phyloP scores from a whole-genome alignment of 2,329 filamentous ascomycete species.

The Alternaria sp. region DNA sequence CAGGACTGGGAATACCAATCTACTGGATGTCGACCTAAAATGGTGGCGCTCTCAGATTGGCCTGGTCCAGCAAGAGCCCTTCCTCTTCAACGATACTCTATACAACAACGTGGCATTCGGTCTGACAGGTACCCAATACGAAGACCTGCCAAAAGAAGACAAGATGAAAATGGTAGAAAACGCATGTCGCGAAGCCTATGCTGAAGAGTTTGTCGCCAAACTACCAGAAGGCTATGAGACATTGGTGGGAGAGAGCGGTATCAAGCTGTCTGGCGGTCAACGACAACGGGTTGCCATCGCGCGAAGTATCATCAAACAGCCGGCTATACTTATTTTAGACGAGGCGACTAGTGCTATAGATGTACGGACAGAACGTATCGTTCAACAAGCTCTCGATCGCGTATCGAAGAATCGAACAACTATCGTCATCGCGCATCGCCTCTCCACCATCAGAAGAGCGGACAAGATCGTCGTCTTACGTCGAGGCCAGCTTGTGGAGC shows the following conservation, averaged over 20 bases:
- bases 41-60: conserved; percentile 59
- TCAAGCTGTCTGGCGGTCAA: conserved; percentile 83
- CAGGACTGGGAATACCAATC: conserved; percentile 36
- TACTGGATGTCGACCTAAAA: conserved; percentile 47
- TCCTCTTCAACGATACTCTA: conserved; percentile 52
- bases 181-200: conserved; percentile 51
- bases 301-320: conserved; percentile 72
- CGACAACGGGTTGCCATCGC: conserved; percentile 83
- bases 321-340: conserved; percentile 74
- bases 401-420: conserved; percentile 71
- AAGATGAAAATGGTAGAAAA: conserved; percentile 63
- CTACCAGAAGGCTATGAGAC: conserved; percentile 72
- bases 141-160: conserved; percentile 61
- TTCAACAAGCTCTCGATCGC: conserved; percentile 67
- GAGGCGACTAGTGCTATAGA: conserved; percentile 77
- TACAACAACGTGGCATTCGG: conserved; percentile 52
- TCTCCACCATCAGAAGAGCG: conserved; percentile 79
- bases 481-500: conserved; percentile 74
- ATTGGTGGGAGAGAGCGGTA: conserved; percentile 77
- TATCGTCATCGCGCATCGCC: conserved; percentile 79
- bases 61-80: conserved; percentile 53
- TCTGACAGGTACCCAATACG: conserved; percentile 54
- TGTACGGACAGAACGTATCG: conserved; percentile 60
- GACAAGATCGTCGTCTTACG: conserved; percentile 81
- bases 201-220: conserved; percentile 49